phyloP scores from a whole-genome alignment of 139 green algal species.

The Chlorella ohadii region DNA sequence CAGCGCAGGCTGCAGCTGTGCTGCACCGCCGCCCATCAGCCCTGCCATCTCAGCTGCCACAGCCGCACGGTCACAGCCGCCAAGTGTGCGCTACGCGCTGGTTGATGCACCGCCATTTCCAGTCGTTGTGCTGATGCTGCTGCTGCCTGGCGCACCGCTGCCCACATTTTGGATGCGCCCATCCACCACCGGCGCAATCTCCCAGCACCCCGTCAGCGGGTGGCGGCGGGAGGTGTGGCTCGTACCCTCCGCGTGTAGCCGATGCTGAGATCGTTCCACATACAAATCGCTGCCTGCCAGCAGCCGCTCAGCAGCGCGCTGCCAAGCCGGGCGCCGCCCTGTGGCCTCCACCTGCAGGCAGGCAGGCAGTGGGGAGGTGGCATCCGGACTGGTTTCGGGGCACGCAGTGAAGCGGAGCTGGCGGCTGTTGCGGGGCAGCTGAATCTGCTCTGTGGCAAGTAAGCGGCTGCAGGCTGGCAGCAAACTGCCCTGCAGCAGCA shows the following conservation, averaged over 20 bases:
- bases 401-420: no score
- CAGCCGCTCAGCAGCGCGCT: not conserved
- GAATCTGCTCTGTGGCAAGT: no score
- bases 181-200: conserved; percentile 12
- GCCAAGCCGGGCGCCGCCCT: conserved; percentile 11
- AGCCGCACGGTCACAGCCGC: no score
- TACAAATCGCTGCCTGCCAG: not conserved
- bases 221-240: conserved; percentile 13
- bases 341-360: conserved; percentile 4
- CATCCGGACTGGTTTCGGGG: no score
- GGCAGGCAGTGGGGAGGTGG: not conserved
- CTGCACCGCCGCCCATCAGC: no score
- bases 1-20: no score
- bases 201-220: conserved; percentile 5
- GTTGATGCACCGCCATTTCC: no score
- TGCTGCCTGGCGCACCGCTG: not conserved
- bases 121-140: not conserved
- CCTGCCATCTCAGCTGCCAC: no score
- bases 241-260: not conserved
- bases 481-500: no score
- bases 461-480: no score
- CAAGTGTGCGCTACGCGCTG: no score
- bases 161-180: not conserved
- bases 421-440: no score
- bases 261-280: not conserved